Conservation (phyloP, 176 grass and related monocot species). For the Raddia guianensis region DNA sequence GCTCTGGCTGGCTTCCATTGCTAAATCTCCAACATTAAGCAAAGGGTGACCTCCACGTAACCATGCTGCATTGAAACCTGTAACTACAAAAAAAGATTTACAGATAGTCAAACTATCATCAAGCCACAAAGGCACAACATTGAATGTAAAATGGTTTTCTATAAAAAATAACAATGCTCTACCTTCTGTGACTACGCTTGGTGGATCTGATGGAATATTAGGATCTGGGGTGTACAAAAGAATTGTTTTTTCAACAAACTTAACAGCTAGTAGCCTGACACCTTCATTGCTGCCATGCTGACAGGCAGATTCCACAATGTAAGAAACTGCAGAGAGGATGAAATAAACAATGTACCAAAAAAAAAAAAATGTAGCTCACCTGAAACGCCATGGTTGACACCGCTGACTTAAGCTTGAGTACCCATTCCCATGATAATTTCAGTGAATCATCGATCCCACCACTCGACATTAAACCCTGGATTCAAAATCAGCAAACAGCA, state of each 20-base stretch:
- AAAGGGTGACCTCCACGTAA: conserved; percentile 87
- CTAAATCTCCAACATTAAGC: conserved; percentile 81
- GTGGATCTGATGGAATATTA: conserved; percentile 74
- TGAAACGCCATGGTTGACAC: conserved; percentile 67
- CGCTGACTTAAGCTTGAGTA: conserved; percentile 74
- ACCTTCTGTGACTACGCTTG: conserved; percentile 65
- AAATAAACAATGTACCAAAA: conserved; percentile 9
- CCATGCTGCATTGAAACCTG: conserved; percentile 91
- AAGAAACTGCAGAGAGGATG: conserved; percentile 31
- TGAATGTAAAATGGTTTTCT: not conserved
- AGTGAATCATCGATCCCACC: conserved; percentile 71
- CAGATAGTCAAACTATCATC: conserved; percentile 36
- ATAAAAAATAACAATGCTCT: not conserved
- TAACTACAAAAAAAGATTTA: conserved; percentile 47
- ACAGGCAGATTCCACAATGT: conserved; percentile 31
- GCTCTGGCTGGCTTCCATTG: conserved; percentile 91
- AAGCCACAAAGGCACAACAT: conserved; percentile 22
- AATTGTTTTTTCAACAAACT: conserved; percentile 82
- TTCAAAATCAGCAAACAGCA: not conserved
- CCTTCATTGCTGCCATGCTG: conserved; percentile 73
- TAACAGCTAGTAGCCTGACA: conserved; percentile 76
- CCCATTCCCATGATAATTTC: conserved; percentile 76
- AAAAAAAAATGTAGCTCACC: conserved; percentile 34
- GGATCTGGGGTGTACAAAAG: conserved; percentile 89
- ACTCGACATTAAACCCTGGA: conserved; percentile 75